Percentiles rank a stretch among this genome's conserved stretches.
phyloP scores from a whole-genome alignment of 768 basidiomycete genomes.

The Daedaleopsis sinensis region DNA sequence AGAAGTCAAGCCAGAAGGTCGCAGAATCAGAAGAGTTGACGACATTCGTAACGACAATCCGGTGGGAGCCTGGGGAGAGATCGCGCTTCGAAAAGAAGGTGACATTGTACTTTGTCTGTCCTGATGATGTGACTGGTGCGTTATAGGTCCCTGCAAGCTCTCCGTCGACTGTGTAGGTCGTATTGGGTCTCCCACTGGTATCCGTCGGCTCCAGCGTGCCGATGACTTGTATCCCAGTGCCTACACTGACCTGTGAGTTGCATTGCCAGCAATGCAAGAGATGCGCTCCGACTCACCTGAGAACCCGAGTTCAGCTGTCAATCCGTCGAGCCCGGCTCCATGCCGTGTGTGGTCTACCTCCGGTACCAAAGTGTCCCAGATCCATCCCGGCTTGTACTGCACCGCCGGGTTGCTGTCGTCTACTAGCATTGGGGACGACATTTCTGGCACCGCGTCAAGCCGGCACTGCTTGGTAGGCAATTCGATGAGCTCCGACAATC shows the following conservation, averaged over 20 bases:
- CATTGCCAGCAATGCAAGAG: not conserved
- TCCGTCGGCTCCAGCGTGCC: not conserved
- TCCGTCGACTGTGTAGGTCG: not conserved
- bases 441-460: no score
- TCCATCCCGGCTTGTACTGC: conserved; percentile 15
- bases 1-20: conserved; percentile 6
- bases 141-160: not conserved
- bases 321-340: not conserved
- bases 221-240: not conserved
- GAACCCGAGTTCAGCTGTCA: conserved; percentile 8
- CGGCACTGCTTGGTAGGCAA: no score
- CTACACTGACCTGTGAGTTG: not conserved
- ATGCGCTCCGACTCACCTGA: conserved; percentile 3
- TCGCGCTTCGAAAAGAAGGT: conserved; percentile 2
- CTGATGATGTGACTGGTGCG: not conserved
- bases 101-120: conserved; percentile 3
- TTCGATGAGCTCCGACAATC: no score
- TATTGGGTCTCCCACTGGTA: not conserved
- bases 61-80: conserved; percentile 2
- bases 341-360: conserved; percentile 11
- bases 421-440: not conserved
- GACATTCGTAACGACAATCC: conserved; percentile 6
- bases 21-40: conserved; percentile 5
- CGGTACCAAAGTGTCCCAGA: conserved; percentile 11
- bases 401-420: conserved; percentile 10